Base-by-base conservation (phyloP, 2,329 filamentous ascomycete genomes). In the Monilinia fructicola region DNA sequence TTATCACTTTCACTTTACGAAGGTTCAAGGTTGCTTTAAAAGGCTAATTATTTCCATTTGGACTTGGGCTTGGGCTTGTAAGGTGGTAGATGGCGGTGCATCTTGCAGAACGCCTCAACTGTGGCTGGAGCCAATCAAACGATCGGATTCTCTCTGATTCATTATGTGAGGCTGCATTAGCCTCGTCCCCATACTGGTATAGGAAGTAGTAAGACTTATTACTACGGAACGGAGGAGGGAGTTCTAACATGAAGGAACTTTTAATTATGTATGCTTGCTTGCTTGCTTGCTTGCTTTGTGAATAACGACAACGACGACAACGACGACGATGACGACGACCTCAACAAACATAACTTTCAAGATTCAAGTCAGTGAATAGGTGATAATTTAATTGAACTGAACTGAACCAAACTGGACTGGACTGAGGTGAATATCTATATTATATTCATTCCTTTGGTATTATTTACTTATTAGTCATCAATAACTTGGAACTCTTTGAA, bases 121-220 rank as follows among this genome's bases (percentile, higher is more conserved):
- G 62, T 64, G 62, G 62, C 62, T 65, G n/a, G 44, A 65, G 21
- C 66, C 66, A 67, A 66, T 67, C 63, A 67, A 0, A 60, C 14
- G 14, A 11, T 40, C 1, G 11, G 38, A 40, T 21, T 46, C 21
- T 46, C 42, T 46, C 21, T 46, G 14, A 21, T 44, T 6, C 18
- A 12, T n/a, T 31, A 18, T 14, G 14, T 65, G 26, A 38, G 40
- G 42, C 16, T 65, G 26, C 54, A 58, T 46, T 26, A 52, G 54
- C 63, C 53, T 48, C 31, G 16, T n/a, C 31, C 58, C 42, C 31
- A 54, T 50, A 48, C n/a, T n/a, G n/a, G n/a, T n/a, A n/a, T n/a
- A 48, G 28, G 35, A 38, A 38, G 35, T 46, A n/a, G n/a, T n/a
- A n/a, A n/a, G n/a, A n/a, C n/a, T n/a, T n/a, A n/a, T n/a, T n/a